Evolutionary conservation across 495 filamentous ascomycete genomes (phyloP), one percentile per base, ranked within the genome.

Genomic region (Bathelium albidoporum): DNA sequence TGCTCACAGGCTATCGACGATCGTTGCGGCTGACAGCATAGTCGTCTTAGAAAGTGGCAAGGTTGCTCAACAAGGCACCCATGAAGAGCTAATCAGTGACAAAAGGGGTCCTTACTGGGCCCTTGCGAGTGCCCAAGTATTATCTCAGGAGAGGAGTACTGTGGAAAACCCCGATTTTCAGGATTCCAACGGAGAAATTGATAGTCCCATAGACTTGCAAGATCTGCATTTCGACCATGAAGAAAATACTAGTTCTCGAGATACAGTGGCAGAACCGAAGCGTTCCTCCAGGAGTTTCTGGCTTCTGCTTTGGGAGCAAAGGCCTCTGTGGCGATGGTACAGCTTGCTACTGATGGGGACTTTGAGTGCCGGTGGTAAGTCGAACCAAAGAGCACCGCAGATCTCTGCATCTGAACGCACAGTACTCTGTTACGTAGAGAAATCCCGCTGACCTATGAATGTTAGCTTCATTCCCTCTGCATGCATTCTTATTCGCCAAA

Each of bases 21-120:
- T 73, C 52, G 70, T 64, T 45, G 52, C 63, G 34, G 71, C 71
- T 2, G 68, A 73, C 62, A 72, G 72, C 45, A 73, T 73, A 49
- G 58, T 72, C 32, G 68, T 73, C 7, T 36, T 73, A 9, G 24
- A 64, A 22, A 12, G 65, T 43, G 71, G 71, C 20, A 70, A 69
- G 53, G 59, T 70, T 14, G 64, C 70, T 24, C 70, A 73, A 60
- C 45, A 73, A 62, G 71, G 71, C 18, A 71, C 36, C 5, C 71
- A 73, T 45, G 68, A 72, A 5, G 34, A 39, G 34, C 34, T 39
- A 10, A 44, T 73, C 4, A 44, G 39, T 2, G 53, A 60, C 41
- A 60, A 68, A 28, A 58, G 59, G 10, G 68, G 71, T 32, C 55
- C 71, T n/a, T 73, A 73, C 45, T 69, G 55, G 55, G 63, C 61